phyloP scores from a whole-genome alignment of 345 rosid species.

The Luvunga scandens region DNA sequence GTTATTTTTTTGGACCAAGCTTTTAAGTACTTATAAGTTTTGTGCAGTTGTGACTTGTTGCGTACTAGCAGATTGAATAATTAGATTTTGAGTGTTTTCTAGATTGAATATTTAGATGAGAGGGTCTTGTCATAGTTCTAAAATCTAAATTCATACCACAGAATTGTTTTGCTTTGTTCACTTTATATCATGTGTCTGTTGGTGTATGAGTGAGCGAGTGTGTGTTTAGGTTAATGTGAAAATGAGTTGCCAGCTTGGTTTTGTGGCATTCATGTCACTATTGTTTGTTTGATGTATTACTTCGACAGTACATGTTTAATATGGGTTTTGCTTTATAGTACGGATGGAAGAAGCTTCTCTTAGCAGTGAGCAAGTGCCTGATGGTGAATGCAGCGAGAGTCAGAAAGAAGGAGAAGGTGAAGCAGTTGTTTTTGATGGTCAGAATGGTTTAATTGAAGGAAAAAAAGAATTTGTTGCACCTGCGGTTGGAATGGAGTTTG shows the following conservation, averaged over 20 bases:
- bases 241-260: background rate
- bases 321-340: background rate
- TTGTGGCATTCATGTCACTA: background rate
- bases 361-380: constrained; percentile 35
- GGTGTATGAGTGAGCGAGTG: background rate
- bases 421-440: constrained; percentile 29
- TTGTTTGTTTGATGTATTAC: background rate
- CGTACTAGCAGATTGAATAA: background rate
- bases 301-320: background rate
- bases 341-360: constrained; percentile 41
- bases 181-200: background rate
- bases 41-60: background rate
- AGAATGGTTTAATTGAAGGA: constrained; percentile 26
- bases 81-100: background rate
- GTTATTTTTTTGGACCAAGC: background rate
- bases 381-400: constrained; percentile 19
- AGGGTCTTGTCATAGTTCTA: background rate
- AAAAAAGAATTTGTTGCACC: constrained; percentile 66
- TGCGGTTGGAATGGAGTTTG: constrained; percentile 81
- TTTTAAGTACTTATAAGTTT: background rate
- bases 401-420: constrained; percentile 26
- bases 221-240: background rate
- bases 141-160: background rate
- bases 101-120: background rate
- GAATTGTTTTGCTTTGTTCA: background rate